Conservation (phyloP, 176 grass and related monocot genomes). For the Musa schizocarpa region DNA sequence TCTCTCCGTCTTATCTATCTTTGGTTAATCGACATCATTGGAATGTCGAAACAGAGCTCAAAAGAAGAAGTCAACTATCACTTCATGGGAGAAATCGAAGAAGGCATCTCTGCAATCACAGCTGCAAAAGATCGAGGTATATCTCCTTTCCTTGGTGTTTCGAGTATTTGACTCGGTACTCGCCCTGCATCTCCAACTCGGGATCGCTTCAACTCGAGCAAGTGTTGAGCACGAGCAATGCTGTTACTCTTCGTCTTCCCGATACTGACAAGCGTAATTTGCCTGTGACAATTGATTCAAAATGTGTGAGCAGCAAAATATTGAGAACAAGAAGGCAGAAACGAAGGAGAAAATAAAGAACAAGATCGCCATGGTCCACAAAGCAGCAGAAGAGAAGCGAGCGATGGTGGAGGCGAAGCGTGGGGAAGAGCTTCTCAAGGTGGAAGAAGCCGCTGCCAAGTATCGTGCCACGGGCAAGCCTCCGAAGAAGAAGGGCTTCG, state of each 20-base stretch:
- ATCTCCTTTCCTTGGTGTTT: neutral
- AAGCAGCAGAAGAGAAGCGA: conserved; percentile 38
- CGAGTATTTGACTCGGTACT: no score
- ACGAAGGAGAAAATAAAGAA: conserved; percentile 50
- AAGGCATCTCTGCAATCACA: conserved; percentile 49
- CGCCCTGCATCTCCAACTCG: no score
- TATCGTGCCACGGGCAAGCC: conserved; percentile 19
- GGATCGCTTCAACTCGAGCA: no score
- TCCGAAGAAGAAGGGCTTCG: conserved; percentile 25
- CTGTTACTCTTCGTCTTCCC: neutral
- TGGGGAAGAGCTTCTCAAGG: conserved; percentile 23
- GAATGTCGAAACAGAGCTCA: conserved; percentile 26
- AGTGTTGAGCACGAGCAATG: neutral
- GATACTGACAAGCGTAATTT: neutral
- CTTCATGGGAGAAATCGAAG: conserved; percentile 64
- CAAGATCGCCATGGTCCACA: conserved; percentile 36
- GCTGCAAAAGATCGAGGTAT: conserved; percentile 47
- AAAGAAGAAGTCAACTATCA: conserved; percentile 39
- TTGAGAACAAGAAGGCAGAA: conserved; percentile 47
- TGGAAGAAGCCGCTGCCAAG: conserved; percentile 29
- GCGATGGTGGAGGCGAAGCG: conserved; percentile 24
- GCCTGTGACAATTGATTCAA: neutral
- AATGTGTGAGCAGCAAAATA: conserved; percentile 28
- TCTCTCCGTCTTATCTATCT: neutral
- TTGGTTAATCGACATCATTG: neutral